Conservation (phyloP, 2,329 filamentous ascomycete species). For the Ophiostoma populinum region DNA sequence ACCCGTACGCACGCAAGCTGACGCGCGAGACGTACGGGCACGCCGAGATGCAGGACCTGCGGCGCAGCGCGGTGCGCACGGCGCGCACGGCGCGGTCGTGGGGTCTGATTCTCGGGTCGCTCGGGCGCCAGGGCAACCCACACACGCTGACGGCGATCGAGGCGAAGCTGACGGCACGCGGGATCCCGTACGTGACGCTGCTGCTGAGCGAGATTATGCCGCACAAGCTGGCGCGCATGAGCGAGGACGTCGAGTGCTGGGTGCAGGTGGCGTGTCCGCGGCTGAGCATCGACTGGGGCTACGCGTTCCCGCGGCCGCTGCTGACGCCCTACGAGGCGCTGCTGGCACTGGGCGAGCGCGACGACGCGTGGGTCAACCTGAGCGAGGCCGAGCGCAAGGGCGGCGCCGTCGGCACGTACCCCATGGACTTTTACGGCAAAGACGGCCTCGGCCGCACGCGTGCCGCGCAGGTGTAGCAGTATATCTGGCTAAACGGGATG, state of each 20-base stretch:
- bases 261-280: constrained; percentile 96
- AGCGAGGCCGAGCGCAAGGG: constrained; percentile 40
- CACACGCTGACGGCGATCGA: constrained; percentile 83
- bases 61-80: constrained; percentile 56
- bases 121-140: constrained; percentile 89
- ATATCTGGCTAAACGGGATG: not conserved
- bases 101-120: constrained; percentile 83
- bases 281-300: constrained; percentile 96
- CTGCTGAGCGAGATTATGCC: constrained; percentile 92
- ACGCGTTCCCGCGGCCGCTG: constrained; percentile 77
- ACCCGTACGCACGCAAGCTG: constrained; percentile 83
- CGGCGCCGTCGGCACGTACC: constrained; percentile 37
- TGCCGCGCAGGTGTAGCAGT: constrained; percentile 13
- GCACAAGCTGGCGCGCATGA: constrained; percentile 83
- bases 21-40: constrained; percentile 88
- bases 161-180: constrained; percentile 48
- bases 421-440: constrained; percentile 96
- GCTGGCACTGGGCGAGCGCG: constrained; percentile 62
- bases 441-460: constrained; percentile 76
- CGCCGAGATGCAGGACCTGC: constrained; percentile 70
- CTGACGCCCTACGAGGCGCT: constrained; percentile 92
- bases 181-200: constrained; percentile 69
- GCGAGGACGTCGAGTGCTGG: constrained; percentile 80
- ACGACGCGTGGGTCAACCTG: constrained; percentile 41
- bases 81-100: constrained; percentile 59